A percentile compares a stretch with the other conserved stretches of the same genome.
Conservation (phyloP, 2,329 filamentous ascomycete genomes). For the Xylaria sp. region DNA sequence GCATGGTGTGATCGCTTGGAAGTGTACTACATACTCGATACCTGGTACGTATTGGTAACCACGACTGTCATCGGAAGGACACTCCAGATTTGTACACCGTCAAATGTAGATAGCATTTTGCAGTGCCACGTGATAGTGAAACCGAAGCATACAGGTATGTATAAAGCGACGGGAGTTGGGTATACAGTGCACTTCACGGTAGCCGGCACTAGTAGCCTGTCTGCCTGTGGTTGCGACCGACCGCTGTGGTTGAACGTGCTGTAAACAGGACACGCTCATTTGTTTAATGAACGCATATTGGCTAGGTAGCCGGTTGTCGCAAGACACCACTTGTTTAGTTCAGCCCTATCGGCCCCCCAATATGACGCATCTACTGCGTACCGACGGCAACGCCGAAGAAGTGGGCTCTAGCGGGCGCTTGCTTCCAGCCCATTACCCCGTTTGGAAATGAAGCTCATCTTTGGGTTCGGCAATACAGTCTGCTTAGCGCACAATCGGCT, state of each 20-base stretch:
- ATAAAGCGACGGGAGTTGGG: neutral
- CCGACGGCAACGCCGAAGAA: constrained; percentile 31
- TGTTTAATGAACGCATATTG: neutral
- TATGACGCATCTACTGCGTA: constrained; percentile 31
- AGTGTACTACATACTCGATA: too few species aligned
- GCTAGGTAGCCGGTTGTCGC: neutral
- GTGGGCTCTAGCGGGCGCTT: constrained; percentile 16
- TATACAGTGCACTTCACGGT: constrained; percentile 2
- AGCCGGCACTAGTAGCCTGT: neutral
- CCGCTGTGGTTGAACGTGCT: neutral
- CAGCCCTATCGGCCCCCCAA: constrained; percentile 31
- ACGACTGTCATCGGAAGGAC: neutral
- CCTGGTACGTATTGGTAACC: neutral
- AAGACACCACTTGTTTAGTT: constrained; percentile 19
- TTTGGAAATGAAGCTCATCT: constrained; percentile 21
- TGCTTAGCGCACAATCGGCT: constrained; percentile 17
- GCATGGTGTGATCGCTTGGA: constrained; percentile 4
- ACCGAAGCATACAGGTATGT: neutral
- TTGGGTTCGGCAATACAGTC: constrained; percentile 13
- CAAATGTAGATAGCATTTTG: too few species aligned
- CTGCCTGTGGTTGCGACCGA: too few species aligned
- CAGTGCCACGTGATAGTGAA: neutral
- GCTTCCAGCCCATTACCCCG: constrained; percentile 5
- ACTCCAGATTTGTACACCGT: neutral
- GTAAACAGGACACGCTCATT: neutral